Conservation (phyloP, 441 rosid species). For the Pelargonium australe region DNA sequence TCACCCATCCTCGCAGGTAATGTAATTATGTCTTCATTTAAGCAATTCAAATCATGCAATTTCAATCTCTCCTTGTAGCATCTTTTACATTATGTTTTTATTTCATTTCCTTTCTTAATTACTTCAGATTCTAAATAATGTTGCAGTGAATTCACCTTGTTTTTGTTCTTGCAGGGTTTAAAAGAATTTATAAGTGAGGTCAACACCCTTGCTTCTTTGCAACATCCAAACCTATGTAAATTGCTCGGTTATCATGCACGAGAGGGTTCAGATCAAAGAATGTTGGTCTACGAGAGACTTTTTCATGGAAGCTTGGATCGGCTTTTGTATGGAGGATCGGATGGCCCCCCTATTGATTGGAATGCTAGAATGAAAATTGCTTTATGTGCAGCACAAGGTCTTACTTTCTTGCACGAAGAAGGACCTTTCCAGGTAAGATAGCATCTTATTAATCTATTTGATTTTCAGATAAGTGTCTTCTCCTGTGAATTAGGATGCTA, state of each 20-base stretch:
- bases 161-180: slow-evolving; percentile 42
- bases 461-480: too few species aligned
- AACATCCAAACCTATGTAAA: slow-evolving; percentile 88
- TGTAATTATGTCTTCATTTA: not conserved
- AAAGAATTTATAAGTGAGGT: slow-evolving; percentile 76
- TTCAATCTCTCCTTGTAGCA: too few species aligned
- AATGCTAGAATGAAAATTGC: slow-evolving; percentile 89
- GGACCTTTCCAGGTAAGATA: slow-evolving; percentile 89
- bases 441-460: too few species aligned
- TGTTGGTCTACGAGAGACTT: slow-evolving; percentile 87
- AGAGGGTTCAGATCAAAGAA: slow-evolving; percentile 70
- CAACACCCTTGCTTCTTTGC: slow-evolving; percentile 75
- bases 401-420: slow-evolving; percentile 90
- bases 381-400: slow-evolving; percentile 85
- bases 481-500: not conserved
- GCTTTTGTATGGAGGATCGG: slow-evolving; percentile 74
- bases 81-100: too few species aligned
- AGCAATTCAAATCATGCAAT: not conserved
- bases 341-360: slow-evolving; percentile 96
- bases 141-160: not conserved
- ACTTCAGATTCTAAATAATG: not conserved
- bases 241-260: slow-evolving; percentile 83
- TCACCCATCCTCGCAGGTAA: slow-evolving; percentile 68
- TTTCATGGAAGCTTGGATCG: slow-evolving; percentile 87
- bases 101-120: too few species aligned